phyloP scores from a whole-genome alignment of 2,329 filamentous ascomycete genomes.

The Endoconidiophora laricicola region DNA sequence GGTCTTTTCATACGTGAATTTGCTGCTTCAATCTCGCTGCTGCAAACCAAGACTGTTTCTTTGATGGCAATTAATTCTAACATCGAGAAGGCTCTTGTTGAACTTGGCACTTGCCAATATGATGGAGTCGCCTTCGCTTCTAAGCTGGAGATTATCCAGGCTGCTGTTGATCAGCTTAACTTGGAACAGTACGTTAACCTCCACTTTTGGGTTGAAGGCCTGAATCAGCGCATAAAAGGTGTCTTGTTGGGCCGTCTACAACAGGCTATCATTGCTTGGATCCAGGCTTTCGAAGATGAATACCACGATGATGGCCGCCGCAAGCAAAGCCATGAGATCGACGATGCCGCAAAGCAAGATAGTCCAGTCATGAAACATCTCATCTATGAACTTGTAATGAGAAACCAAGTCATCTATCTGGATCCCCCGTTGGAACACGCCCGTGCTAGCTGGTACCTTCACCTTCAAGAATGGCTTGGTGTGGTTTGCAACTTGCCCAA shows the following conservation, averaged over 20 bases:
- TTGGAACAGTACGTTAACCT: conserved; percentile 93
- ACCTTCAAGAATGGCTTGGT: conserved; percentile 86
- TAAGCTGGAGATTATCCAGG: conserved; percentile 72
- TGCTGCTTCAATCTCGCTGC: conserved; percentile 65
- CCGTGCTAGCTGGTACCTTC: conserved; percentile 80
- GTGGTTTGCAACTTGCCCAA: conserved; percentile 83
- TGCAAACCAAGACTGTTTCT: conserved; percentile 75
- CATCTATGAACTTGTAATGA: conserved; percentile 89
- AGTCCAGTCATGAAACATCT: conserved; percentile 54
- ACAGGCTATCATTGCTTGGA: conserved; percentile 73
- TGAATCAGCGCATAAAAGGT: conserved; percentile 72
- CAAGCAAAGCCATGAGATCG: conserved; percentile 28
- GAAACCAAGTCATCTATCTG: conserved; percentile 91
- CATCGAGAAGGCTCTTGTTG: conserved; percentile 62
- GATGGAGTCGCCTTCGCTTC: conserved; percentile 62
- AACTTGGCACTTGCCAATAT: conserved; percentile 74
- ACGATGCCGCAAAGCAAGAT: conserved; percentile 31
- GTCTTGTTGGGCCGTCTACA: conserved; percentile 71
- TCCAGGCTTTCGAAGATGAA: conserved; percentile 60
- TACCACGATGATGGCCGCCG: conserved; percentile 35
- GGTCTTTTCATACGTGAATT: conserved; percentile 94
- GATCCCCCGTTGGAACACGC: conserved; percentile 87
- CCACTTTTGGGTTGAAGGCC: conserved; percentile 69
- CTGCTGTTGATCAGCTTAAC: conserved; percentile 88
- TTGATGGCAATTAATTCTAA: conserved; percentile 66